Percentiles rank a stretch among this genome's conserved stretches.
phyloP scores from a whole-genome alignment of 176 grass and related monocot genomes.

The Neostapfia colusana region DNA sequence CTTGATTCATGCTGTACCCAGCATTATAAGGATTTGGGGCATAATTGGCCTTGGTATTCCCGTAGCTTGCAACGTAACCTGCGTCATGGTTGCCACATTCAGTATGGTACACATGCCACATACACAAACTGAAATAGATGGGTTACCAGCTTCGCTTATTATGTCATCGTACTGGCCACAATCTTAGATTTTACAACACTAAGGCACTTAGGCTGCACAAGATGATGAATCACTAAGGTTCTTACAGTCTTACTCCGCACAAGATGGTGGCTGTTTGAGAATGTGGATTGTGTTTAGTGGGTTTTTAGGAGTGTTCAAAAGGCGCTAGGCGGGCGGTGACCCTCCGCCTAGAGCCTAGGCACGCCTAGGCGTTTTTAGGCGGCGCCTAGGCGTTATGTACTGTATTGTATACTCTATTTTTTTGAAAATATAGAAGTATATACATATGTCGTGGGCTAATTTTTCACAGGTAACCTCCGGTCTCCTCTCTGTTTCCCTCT shows the following conservation, averaged over 20 bases:
- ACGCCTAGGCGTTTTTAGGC: too few relatives aligned
- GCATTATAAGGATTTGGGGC: constrained; percentile 49
- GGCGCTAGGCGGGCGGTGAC: too few relatives aligned
- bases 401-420: too few relatives aligned
- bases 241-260: not conserved
- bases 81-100: constrained; percentile 2
- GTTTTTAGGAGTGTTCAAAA: not conserved
- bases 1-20: constrained; percentile 68
- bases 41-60: constrained; percentile 58
- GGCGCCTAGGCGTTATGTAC: too few relatives aligned
- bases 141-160: not conserved
- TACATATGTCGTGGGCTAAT: too few relatives aligned
- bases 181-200: not conserved
- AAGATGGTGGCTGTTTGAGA: not conserved
- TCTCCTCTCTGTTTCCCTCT: too few relatives aligned
- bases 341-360: too few relatives aligned
- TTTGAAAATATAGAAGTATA: too few relatives aligned
- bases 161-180: not conserved
- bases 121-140: constrained; percentile 1
- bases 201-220: not conserved
- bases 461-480: too few relatives aligned
- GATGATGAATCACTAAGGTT: not conserved
- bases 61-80: constrained; percentile 60
- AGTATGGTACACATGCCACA: constrained; percentile 5
- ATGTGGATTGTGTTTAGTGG: not conserved